A percentile compares a stretch with the other conserved stretches of the same genome.
phyloP scores from a whole-genome alignment of 345 rosid species.

The Citrus unshiu region DNA sequence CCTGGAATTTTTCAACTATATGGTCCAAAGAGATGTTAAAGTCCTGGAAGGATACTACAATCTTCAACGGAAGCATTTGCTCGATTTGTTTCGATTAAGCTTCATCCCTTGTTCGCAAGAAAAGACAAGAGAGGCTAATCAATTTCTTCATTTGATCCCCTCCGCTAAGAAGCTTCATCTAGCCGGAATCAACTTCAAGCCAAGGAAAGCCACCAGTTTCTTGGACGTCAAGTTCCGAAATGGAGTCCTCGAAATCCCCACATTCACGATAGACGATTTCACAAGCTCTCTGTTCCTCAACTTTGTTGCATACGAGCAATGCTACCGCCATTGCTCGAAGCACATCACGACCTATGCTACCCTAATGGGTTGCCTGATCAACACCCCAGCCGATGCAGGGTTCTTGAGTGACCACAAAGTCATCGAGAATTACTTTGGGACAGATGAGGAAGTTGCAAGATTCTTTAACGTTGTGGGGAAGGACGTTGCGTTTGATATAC shows the following conservation, averaged over 20 bases:
- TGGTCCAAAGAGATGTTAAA: conserved; percentile 23
- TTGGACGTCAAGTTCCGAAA: conserved; percentile 40
- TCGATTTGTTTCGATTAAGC: conserved; percentile 48
- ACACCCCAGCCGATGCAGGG: conserved; percentile 41
- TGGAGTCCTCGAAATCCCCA: conserved; percentile 50
- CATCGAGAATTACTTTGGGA: conserved; percentile 52
- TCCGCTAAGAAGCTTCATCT: conserved; percentile 45
- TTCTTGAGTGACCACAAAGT: conserved; percentile 39
- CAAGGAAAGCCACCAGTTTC: conserved; percentile 32
- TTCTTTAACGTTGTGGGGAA: conserved; percentile 50
- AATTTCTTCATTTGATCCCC: conserved; percentile 28
- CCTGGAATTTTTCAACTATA: conserved; percentile 41
- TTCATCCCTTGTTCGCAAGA: conserved; percentile 27
- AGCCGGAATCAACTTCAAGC: conserved; percentile 37
- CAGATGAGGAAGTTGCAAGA: conserved; percentile 37
- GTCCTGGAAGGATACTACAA: conserved; percentile 19
- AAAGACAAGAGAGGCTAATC: not conserved
- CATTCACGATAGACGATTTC: conserved; percentile 38
- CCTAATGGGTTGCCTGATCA: conserved; percentile 54
- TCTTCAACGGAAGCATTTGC: conserved; percentile 37
- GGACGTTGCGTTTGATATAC: conserved; percentile 43
- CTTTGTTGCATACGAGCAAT: conserved; percentile 53
- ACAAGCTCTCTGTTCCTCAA: conserved; percentile 40
- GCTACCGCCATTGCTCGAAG: conserved; percentile 37
- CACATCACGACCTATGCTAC: conserved; percentile 47